These are phyloP conservation scores for Trichomonas tenax DNA, from an alignment of 208 protist genomes.

Conservation along the genomic window DNA sequence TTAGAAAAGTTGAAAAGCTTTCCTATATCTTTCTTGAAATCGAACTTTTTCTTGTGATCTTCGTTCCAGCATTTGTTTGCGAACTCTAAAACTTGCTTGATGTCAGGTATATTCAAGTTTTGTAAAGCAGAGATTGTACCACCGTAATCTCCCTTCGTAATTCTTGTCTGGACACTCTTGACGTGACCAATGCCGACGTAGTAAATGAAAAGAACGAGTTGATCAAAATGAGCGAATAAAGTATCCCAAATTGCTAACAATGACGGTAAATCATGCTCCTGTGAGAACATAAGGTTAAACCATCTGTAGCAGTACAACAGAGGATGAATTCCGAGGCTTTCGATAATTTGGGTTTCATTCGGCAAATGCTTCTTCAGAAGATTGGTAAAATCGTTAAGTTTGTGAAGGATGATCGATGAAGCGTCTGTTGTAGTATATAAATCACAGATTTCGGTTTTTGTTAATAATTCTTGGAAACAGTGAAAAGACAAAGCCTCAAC, in stretches of 20 bases:
- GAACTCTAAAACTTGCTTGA: not conserved
- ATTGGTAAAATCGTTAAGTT: not conserved
- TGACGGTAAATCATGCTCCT: not conserved
- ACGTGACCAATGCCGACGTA: not conserved
- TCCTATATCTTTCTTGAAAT: not conserved
- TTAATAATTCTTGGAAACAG: not conserved
- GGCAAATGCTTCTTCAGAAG: not conserved
- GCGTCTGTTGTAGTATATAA: not conserved
- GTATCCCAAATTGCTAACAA: not conserved
- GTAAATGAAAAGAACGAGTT: not conserved
- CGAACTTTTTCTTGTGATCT: not conserved
- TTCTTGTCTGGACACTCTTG: not conserved
- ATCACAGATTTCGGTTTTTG: not conserved
- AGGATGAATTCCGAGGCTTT: not conserved
- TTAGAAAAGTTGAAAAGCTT: not conserved
- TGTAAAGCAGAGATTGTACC: not conserved
- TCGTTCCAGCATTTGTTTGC: not conserved
- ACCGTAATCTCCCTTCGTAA: not conserved
- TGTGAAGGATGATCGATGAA: not conserved
- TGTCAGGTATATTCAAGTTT: not conserved
- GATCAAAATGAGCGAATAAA: not conserved
- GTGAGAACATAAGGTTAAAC: constrained; percentile 10
- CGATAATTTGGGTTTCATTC: not conserved
- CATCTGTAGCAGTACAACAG: not conserved
- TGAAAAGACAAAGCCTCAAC: not conserved